Percentiles rank a stretch among this genome's conserved stretches.
phyloP scores from a whole-genome alignment of 2,329 filamentous ascomycete genomes.

The Botrytis fragariae region DNA sequence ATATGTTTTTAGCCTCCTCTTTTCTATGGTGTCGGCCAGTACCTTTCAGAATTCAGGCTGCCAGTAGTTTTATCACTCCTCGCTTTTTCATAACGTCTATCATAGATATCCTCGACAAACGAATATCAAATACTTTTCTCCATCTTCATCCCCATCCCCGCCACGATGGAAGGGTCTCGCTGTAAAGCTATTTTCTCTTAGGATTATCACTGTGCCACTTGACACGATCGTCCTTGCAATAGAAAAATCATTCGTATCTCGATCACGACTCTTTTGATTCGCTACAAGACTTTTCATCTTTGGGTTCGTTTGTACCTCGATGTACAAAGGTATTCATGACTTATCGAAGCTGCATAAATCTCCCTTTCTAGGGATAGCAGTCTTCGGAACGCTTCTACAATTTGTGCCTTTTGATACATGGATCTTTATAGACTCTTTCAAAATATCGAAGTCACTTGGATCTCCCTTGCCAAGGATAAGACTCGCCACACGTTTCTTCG shows the following conservation, averaged over 20 bases:
- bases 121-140: not conserved
- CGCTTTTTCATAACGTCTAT: not conserved
- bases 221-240: not conserved
- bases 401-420: not conserved
- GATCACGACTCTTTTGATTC: not conserved
- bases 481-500: not conserved
- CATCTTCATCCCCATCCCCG: not conserved
- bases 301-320: not conserved
- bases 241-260: not conserved
- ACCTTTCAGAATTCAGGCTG: not conserved
- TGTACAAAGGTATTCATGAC: accelerated
- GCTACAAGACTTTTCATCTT: not conserved
- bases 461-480: not conserved
- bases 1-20: not conserved
- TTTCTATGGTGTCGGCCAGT: not conserved
- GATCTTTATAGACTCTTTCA: not conserved
- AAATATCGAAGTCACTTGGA: not conserved
- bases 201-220: not conserved
- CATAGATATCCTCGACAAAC: not conserved
- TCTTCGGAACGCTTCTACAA: accelerated
- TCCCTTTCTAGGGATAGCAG: accelerated
- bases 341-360: not conserved
- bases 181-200: not conserved
- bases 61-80: not conserved
- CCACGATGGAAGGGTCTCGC: not conserved